Evolutionary conservation across 805 yeast genomes (phyloP), one percentile per base, ranked within the genome.

Genomic region (Wickerhamiella shivajii): DNA sequence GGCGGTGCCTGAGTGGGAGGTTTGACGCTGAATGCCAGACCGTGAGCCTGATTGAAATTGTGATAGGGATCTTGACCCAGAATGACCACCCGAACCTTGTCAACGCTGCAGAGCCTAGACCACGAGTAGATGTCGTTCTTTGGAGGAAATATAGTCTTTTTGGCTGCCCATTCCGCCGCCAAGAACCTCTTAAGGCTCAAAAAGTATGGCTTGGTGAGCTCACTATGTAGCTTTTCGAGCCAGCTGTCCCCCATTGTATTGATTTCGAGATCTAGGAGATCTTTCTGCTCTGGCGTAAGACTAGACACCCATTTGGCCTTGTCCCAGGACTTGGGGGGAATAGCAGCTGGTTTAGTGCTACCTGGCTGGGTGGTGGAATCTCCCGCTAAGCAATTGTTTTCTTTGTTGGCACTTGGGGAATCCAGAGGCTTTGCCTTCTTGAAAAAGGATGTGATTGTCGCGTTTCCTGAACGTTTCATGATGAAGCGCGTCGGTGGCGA

Each of bases 51-150:
- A 51, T 79, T 78, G 45, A 56, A 56, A 52, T 84, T 83, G 55
- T 90, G 98, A 52, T 90, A 90, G 1, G 98, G 98, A 52, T 90
- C 98, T 53, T 90, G 98, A 1, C 98, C 98, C 28, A 90, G 60
- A 9, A 90, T 67, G 1, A 90, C 66, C 18, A 87, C 90, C 47
- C 72, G 74, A 13, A 84, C 78, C 3, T 67, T 53, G 3, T 70
- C 60, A 14, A 87, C 59, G 0, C 94, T 93, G 0, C 97, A 83
- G 12, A 74, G 62, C 20, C 83, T 67, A 2, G 92, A 74, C 96
- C 97, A 90, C 0, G 96, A 80, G 52, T 90, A 90, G 14, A 90
- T 70, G 39, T 79, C 77, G 10, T 66, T 49, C 12, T 60, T 52
- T 0, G 87, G 85, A 2, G 99, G 99, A 55, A 81, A 87, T 1